Conservation (phyloP, 139 green algal species). For the Deuterostichococcus epilithicus region DNA sequence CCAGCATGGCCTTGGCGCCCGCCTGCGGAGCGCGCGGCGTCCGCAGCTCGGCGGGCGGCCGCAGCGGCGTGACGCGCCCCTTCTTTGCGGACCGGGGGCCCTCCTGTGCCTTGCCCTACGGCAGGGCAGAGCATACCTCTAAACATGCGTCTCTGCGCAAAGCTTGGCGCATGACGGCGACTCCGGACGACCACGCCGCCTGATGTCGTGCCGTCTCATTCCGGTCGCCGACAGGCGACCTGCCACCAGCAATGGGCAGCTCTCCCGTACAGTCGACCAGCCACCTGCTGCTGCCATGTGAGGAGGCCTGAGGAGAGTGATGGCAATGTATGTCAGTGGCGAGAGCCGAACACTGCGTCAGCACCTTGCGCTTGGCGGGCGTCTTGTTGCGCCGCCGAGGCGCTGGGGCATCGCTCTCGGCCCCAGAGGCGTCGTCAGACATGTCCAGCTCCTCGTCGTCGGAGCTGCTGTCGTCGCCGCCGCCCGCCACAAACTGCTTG, state of each 20-base stretch:
- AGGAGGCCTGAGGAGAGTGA: too few relatives aligned
- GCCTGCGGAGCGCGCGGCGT: not conserved
- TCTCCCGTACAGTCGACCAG: too few relatives aligned
- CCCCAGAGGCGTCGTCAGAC: not conserved
- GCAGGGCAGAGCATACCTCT: too few relatives aligned
- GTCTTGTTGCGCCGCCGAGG: constrained; percentile 26
- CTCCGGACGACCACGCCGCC: too few relatives aligned
- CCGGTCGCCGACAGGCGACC: too few relatives aligned
- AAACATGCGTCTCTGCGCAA: too few relatives aligned
- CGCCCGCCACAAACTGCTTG: not conserved
- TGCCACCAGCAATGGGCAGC: too few relatives aligned
- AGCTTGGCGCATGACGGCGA: too few relatives aligned
- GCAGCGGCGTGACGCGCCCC: not conserved
- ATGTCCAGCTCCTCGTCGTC: constrained; percentile 3
- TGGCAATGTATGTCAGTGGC: too few relatives aligned
- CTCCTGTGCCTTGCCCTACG: not conserved
- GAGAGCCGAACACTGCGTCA: too few relatives aligned
- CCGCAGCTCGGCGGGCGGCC: not conserved
- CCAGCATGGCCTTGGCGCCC: not conserved
- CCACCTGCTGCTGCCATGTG: too few relatives aligned
- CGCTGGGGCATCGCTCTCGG: not conserved
- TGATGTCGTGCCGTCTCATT: too few relatives aligned
- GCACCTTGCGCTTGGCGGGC: not conserved
- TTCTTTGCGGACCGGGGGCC: not conserved
- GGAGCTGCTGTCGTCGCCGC: not conserved